Evolutionary conservation across 2,329 filamentous ascomycete genomes (phyloP), one percentile per base, ranked within the genome.

Genomic region (Keithomyces neogunnii): DNA sequence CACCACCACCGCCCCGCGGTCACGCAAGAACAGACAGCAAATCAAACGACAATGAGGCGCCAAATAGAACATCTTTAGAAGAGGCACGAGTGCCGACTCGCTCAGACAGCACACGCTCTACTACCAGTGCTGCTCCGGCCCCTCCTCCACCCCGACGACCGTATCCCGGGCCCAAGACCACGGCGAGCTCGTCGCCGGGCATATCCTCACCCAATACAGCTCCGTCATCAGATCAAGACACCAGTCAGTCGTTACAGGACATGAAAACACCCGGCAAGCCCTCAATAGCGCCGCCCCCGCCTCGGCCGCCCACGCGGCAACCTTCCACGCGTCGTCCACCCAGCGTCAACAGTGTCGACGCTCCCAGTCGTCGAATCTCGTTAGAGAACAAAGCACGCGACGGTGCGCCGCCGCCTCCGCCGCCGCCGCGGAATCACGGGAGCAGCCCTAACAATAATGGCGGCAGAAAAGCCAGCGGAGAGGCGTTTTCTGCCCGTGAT

Each of bases 81-180:
- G 80, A 19, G 19, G 19, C 19, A 19, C 19, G 77, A 6, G 68
- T 63, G 4, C 64, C 69, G 4, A 74, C 75, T 1, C 70, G 73
- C 6, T 65, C 75, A 3, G 73, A 73, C 26, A 75, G 72, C 54
- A 58, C 72, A 35, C 73, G 73, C 40, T 65, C 69, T 48, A 68
- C 66, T 51, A 60, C 64, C 19, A 65, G 67, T 50, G 72, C 69
- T 0, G 72, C 69, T 0, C 78, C 77, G 0, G 72, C 74, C 7
- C 78, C 80, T 13, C 79, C 80, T 19, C 79, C 80, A 1, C 77
- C 80, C 7, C 71, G 79, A 44, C 71, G 80, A 32, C 73, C 72
- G 5, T 67, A 67, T 33, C 69, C 71, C 45, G 61, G 57, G 13
- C 62, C 68, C n/a, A 69, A 62, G 38, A 65, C 64, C 42, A 57